Conservation (phyloP, 129 eudicot species). For the Flaveria linearis region DNA sequence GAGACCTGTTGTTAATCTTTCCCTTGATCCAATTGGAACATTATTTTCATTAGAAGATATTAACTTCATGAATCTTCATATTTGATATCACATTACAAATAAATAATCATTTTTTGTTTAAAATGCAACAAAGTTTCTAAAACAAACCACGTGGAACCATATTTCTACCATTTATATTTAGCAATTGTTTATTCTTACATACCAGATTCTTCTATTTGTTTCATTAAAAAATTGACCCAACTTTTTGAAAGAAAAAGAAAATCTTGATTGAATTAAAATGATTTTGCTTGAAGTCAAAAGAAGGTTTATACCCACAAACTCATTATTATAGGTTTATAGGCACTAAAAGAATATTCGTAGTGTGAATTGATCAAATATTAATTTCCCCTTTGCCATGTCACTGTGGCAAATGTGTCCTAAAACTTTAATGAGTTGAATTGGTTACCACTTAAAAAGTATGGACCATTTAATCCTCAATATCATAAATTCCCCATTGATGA, state of each 20-base stretch:
- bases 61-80: not conserved
- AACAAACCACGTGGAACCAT: constrained; percentile 4
- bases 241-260: not conserved
- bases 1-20: not conserved
- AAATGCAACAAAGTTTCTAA: not conserved
- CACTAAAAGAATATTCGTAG: constrained; percentile 18
- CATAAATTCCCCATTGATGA: constrained; percentile 6
- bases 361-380: not conserved
- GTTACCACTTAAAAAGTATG: constrained; percentile 16
- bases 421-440: constrained; percentile 4
- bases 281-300: constrained; percentile 3
- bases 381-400: not conserved
- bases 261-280: not conserved
- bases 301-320: not conserved
- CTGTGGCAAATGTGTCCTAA: constrained; percentile 25
- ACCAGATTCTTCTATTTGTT: not conserved
- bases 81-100: not conserved
- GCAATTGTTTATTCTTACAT: not conserved
- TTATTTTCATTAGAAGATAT: not conserved
- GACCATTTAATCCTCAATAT: constrained; percentile 21
- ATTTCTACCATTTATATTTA: not conserved
- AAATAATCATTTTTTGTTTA: not conserved
- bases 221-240: not conserved
- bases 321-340: not conserved
- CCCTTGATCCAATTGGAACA: not conserved